Conservation (phyloP, 345 rosid genomes). For the Eucalyptus cloeziana region DNA sequence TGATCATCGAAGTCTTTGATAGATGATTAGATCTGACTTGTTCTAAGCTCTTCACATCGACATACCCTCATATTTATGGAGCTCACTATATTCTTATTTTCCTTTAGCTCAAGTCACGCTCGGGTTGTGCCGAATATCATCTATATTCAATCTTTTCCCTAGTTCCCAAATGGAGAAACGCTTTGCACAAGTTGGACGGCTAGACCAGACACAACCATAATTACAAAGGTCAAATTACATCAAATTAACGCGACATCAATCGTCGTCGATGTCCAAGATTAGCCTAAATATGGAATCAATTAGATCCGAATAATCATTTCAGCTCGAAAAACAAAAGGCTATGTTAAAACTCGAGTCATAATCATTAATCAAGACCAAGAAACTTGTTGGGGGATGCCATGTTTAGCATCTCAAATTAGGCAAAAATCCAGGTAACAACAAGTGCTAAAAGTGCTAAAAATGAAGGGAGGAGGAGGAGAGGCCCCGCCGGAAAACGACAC, state of each 20-base stretch:
- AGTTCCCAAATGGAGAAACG: not conserved
- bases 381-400: not conserved
- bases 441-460: not conserved
- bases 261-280: rapidly evolving
- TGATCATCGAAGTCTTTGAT: not conserved
- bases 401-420: not conserved
- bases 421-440: not conserved
- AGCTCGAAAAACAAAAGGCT: not conserved
- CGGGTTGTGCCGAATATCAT: not conserved
- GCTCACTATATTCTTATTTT: not conserved
- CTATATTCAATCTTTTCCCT: not conserved
- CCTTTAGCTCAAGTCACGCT: not conserved
- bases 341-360: not conserved
- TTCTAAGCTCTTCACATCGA: not conserved
- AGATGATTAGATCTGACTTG: not conserved
- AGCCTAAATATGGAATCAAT: not conserved
- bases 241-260: not conserved
- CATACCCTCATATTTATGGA: not conserved
- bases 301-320: not conserved
- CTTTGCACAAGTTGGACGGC: not conserved
- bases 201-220: not conserved
- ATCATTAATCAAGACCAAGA: not conserved
- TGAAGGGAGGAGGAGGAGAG: not conserved
- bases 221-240: not conserved
- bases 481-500: not conserved